Base-by-base conservation (phyloP, 2,329 filamentous ascomycete species). In the Neocatenulostroma microsporum region DNA sequence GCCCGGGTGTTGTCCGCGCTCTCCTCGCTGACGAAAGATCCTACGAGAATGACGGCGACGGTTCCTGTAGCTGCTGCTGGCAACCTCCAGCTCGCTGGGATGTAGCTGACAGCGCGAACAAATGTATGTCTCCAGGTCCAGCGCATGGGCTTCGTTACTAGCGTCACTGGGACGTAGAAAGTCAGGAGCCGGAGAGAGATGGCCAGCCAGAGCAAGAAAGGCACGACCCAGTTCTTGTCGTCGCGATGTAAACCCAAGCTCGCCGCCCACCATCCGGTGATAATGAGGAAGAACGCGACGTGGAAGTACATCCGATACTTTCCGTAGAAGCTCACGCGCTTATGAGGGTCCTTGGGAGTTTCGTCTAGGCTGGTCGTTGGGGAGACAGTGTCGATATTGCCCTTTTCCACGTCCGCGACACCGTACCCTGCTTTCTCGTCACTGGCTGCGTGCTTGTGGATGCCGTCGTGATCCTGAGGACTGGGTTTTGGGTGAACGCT, bases 221-320 rank as follows among this genome's bases (percentile, higher is more conserved):
- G 86, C 33, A 88, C 75, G 39, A 93, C 62, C 86, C 86, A 94
- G 54, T 84, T 85, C 62, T 73, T 70, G 50, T 86, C 77, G 41
- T 80, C 49, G 41, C 76, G 76, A 58, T 89, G 84, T 36, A 85
- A 67, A 41, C 87, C 68, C 31, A 89, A 65, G 37, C 79, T 76
- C 5, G 81, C 78, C 46, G 88, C 80, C 82, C 82, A 88, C 83
- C 83, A 87, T 52, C 72, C 72, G 10, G 48, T 53, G 6, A 56
- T 40, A 18, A 51, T 30, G 7, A 46, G 30, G 39, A 45, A 54
- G 24, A 55, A 41, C 12, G 40, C 25, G 12, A 48, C 12, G 30
- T 54, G 73, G 30, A 66, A 54, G 29, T 68, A 50, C 39, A 68
- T 58, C 25, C 68, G 64, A 47, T 66, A 66, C 38, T 62, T 64